phyloP scores from a whole-genome alignment of 129 eudicot species.

The Scalesia atractyloides region DNA sequence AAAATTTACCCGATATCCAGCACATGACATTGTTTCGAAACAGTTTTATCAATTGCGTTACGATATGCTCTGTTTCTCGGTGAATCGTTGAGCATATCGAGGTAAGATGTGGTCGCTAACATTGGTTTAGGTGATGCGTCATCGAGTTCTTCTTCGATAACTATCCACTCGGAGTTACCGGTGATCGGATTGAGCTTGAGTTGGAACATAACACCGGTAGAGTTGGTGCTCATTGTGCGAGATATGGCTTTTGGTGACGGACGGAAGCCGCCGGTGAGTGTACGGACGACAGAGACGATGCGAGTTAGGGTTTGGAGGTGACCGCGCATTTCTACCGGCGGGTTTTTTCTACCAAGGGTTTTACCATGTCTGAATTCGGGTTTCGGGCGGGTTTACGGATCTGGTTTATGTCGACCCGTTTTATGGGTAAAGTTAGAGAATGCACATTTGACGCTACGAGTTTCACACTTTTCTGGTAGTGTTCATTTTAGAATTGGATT shows the following conservation, averaged over 20 bases:
- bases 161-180: conserved; percentile 91
- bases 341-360: conserved; percentile 1
- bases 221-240: conserved; percentile 51
- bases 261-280: conserved; percentile 12
- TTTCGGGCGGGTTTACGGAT: not conserved
- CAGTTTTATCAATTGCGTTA: conserved; percentile 66
- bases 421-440: not conserved
- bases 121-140: conserved; percentile 36
- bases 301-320: conserved; percentile 39
- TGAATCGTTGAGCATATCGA: conserved; percentile 88
- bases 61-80: conserved; percentile 64
- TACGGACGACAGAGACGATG: conserved; percentile 18
- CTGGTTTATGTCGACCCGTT: not conserved
- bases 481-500: too few species aligned
- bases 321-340: conserved; percentile 10
- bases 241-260: conserved; percentile 10
- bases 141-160: conserved; percentile 57
- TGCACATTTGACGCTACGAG: not conserved
- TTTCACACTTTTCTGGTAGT: too few species aligned
- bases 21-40: conserved; percentile 71
- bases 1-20: conserved; percentile 72
- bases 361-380: not conserved
- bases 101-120: conserved; percentile 72
- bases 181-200: conserved; percentile 71
- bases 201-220: conserved; percentile 68